Base-by-base conservation (phyloP, 2,329 filamentous ascomycete species). In the Talaromyces sp. region DNA sequence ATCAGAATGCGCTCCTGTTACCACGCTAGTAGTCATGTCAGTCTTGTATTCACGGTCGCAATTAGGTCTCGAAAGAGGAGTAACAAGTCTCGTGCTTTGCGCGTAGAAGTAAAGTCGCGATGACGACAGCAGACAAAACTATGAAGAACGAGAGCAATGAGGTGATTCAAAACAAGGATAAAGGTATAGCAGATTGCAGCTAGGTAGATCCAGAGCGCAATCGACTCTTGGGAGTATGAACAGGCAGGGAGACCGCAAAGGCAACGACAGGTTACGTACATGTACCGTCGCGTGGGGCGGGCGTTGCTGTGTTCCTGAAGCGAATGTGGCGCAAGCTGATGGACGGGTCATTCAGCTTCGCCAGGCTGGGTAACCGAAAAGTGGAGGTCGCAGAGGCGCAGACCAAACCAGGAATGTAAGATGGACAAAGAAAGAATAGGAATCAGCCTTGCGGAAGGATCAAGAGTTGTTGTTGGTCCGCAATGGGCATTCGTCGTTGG, bases 251-350 rank as follows among this genome's bases (percentile, higher is more conserved):
- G 31, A 35, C 54, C 35, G 52, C 50, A 16, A 52, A 59, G 37
- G 39, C 31, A 45, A 45, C 31, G 39, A 58, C 54, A 52, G 57
- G 41, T 41, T 54, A 54, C 54, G 54, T 60, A 39, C 52, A 66
- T 60, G 58, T 63, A 68, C 65, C 66, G 54, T 64, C 54, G 61
- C 66, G 73, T 72, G 70, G 72, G 74, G 75, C 75, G 73, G 74
- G 52, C 47, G 58, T 62, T 75, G 73, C 62, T 73, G 74, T 73
- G 74, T 70, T 75, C 74, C 73, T 74, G 70, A 71, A 73, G 70
- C 71, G 71, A 78, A 75, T 79, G 78, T 80, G 77, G 78, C 78
- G 78, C 77, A 80, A 80, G 77, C 77, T 79, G 76, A 79, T 58
- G 50, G 60, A 50, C 64, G 59, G 58, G 71, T 71, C 73, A 71